These are phyloP conservation scores for Blumeria graminis DNA, from an alignment of 2,329 filamentous ascomycete genomes.

Conservation along the genomic window DNA sequence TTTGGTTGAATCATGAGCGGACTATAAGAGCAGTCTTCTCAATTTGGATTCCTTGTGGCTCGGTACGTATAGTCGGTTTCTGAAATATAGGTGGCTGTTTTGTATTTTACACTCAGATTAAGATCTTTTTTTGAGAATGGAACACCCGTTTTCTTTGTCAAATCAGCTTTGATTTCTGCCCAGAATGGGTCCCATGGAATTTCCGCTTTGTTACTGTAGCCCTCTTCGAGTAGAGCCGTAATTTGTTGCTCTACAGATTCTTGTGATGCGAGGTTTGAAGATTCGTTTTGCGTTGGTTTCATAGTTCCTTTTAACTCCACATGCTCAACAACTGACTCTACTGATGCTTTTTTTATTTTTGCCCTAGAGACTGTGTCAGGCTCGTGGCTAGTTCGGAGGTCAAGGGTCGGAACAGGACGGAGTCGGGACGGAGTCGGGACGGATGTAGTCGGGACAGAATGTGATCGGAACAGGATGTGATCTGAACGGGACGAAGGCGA, in stretches of 20 bases:
- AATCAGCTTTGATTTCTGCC: neutral
- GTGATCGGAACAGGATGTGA: too few relatives aligned
- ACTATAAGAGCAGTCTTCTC: neutral
- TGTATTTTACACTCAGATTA: neutral
- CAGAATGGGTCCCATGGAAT: neutral
- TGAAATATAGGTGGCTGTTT: neutral
- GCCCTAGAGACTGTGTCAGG: neutral
- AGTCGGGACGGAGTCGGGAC: too few relatives aligned
- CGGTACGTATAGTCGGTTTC: neutral
- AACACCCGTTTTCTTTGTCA: neutral
- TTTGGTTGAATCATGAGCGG: neutral
- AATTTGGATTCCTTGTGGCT: neutral
- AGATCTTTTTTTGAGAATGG: neutral
- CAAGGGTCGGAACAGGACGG: too few relatives aligned
- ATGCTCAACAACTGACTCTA: neutral
- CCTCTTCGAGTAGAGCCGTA: neutral
- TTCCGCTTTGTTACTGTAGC: neutral
- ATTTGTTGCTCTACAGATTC: too few relatives aligned
- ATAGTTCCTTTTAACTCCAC: neutral
- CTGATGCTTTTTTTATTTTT: neutral
- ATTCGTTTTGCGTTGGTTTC: neutral
- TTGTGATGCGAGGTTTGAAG: neutral
- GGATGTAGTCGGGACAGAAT: too few relatives aligned
- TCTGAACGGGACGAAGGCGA: too few relatives aligned
- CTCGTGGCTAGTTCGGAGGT: too few relatives aligned